A percentile compares a stretch with the other conserved stretches of the same genome.
phyloP scores from a whole-genome alignment of 371 early-diverging fungal genomes.

The Mucor indicus region DNA sequence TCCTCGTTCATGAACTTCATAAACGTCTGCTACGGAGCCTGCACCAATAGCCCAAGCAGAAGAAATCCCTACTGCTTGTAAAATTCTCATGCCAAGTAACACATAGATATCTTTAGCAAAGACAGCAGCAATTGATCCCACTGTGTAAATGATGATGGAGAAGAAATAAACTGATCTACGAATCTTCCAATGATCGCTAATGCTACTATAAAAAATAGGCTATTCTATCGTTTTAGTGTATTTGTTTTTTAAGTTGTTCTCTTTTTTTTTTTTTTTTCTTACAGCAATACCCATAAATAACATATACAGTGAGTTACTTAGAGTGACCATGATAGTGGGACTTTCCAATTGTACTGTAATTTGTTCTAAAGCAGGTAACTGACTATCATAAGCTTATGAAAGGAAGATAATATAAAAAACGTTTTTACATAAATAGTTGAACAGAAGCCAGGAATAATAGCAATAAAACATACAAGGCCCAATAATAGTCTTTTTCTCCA shows the following conservation, averaged over 20 bases:
- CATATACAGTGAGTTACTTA: conserved; percentile 61
- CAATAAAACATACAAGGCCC: conserved; percentile 40
- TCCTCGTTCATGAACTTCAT: conserved; percentile 45
- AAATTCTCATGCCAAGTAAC: conserved; percentile 62
- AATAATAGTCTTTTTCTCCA: conserved; percentile 39
- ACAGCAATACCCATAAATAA: conserved; percentile 62
- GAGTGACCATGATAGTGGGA: conserved; percentile 48
- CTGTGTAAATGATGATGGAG: conserved; percentile 58
- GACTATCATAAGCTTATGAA: neutral
- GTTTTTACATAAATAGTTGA: conserved; percentile 44
- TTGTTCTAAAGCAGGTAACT: conserved; percentile 54
- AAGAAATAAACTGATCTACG: conserved; percentile 64
- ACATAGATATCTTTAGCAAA: conserved; percentile 56
- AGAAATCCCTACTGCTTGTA: conserved; percentile 78
- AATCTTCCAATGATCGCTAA: conserved; percentile 68
- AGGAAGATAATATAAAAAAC: neutral
- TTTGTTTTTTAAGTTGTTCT: too few species aligned
- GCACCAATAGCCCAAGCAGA: conserved; percentile 77
- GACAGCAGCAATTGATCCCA: conserved; percentile 68
- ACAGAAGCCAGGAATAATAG: conserved; percentile 50
- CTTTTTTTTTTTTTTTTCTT: conserved; percentile 7
- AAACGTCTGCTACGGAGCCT: conserved; percentile 59
- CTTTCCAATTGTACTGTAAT: conserved; percentile 32
- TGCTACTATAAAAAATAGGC: conserved; percentile 67
- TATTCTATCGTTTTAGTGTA: too few species aligned